Conservation (phyloP, 352 stramenopile genomes). For the Pythium diclinum region DNA sequence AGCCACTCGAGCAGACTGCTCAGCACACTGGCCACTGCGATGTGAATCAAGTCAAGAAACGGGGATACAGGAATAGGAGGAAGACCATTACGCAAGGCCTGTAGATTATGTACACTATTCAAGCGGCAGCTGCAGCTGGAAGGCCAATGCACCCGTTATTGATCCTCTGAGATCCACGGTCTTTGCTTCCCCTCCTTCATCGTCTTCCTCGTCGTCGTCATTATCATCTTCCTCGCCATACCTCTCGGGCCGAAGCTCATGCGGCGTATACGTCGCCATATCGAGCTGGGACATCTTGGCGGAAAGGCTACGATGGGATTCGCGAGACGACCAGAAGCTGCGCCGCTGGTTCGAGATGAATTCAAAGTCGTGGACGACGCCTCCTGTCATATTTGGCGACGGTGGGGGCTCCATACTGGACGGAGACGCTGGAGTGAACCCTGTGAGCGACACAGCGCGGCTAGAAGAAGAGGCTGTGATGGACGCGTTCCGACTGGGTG, state of each 20-base stretch:
- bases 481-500: neutral
- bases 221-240: slow-evolving; percentile 12
- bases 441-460: neutral
- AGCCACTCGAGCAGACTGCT: neutral
- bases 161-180: neutral
- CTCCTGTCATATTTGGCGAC: slow-evolving; percentile 12
- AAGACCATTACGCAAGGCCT: neutral
- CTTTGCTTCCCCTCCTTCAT: neutral
- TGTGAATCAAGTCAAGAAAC: neutral
- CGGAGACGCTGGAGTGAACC: neutral
- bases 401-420: neutral
- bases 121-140: neutral
- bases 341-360: slow-evolving; percentile 17
- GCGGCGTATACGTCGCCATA: slow-evolving; percentile 1
- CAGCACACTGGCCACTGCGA: neutral
- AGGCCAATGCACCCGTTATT: neutral
- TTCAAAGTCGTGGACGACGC: slow-evolving; percentile 26
- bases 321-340: slow-evolving; percentile 20
- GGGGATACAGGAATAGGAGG: neutral
- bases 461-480: neutral
- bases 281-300: slow-evolving; percentile 24
- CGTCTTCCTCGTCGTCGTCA: slow-evolving; percentile 13
- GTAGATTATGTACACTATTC: neutral
- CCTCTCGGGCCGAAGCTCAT: slow-evolving; percentile 2
- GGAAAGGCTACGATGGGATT: slow-evolving; percentile 23